Conservation (phyloP, 352 stramenopile genomes). For the Lagenidium sp. region DNA sequence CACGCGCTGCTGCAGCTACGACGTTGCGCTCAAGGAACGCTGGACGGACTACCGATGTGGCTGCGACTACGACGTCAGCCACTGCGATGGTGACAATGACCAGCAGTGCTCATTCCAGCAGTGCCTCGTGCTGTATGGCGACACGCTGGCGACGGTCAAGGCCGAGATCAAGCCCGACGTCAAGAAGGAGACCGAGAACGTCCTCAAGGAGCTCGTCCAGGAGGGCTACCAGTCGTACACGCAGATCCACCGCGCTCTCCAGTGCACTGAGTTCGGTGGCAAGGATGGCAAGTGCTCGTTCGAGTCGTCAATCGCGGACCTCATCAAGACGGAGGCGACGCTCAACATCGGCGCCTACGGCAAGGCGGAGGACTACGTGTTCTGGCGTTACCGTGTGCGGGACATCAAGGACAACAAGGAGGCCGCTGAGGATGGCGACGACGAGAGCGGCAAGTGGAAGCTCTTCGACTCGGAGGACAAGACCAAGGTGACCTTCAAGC, state of each 20-base stretch:
- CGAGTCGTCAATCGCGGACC: background rate
- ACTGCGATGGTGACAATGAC: background rate
- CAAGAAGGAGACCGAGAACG: background rate
- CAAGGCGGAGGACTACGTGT: conserved; percentile 6
- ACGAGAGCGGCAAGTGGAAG: no score
- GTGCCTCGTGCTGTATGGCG: conserved; percentile 5
- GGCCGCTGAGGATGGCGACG: no score
- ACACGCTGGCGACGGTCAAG: conserved; percentile 4
- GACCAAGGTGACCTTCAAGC: conserved; percentile 2
- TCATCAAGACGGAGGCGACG: background rate
- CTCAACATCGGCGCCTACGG: background rate
- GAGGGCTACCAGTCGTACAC: conserved; percentile 8
- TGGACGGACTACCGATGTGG: conserved; percentile 7
- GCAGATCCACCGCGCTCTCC: background rate
- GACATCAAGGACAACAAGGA: background rate
- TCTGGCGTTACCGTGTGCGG: conserved; percentile 10
- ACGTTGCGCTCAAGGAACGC: conserved; percentile 7
- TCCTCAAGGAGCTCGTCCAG: conserved; percentile 1
- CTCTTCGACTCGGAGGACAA: background rate
- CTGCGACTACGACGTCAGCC: background rate
- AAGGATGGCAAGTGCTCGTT: background rate
- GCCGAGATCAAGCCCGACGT: background rate
- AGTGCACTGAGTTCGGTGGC: background rate
- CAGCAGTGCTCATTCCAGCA: conserved; percentile 3
- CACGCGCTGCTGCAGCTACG: conserved; percentile 8